These are phyloP conservation scores for Mycena filopes DNA, from an alignment of 768 basidiomycete genomes.

Conservation along the genomic window DNA sequence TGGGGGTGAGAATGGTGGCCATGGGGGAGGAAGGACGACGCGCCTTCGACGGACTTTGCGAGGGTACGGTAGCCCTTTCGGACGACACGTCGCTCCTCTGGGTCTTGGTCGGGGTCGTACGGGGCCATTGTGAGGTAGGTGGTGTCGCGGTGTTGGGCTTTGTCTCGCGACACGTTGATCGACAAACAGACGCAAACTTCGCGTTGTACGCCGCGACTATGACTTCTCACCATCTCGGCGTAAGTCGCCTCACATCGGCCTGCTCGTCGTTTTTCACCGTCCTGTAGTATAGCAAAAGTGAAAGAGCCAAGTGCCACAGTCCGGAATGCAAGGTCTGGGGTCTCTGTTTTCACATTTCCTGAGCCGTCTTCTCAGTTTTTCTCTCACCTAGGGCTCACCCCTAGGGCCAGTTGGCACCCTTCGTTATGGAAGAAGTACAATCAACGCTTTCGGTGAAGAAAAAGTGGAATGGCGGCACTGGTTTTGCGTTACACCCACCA, in stretches of 20 bases:
- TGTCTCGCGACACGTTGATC: background rate
- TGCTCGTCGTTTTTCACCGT: background rate
- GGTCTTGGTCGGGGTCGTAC: constrained; percentile 89
- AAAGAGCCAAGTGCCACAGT: constrained; percentile 75
- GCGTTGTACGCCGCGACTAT: constrained; percentile 40
- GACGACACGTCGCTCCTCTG: constrained; percentile 79
- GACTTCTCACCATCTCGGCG: constrained; percentile 20
- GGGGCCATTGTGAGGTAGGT: constrained; percentile 52
- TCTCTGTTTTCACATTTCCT: constrained; percentile 21
- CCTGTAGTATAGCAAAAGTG: constrained; percentile 76
- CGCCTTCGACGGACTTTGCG: constrained; percentile 73
- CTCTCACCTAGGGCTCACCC: constrained; percentile 48
- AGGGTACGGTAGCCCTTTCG: constrained; percentile 79
- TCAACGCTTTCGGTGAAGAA: constrained; percentile 63
- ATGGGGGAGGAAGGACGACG: constrained; percentile 29
- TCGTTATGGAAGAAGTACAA: constrained; percentile 68
- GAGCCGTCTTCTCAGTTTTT: background rate
- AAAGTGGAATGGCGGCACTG: constrained; percentile 81
- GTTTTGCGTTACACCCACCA: constrained; percentile 76
- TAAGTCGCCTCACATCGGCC: background rate
- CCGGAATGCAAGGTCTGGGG: constrained; percentile 64
- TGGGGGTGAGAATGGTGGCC: background rate
- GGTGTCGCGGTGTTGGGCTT: too few relatives aligned
- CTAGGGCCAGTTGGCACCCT: constrained; percentile 69
- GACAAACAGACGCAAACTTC: background rate